Percentiles rank a stretch among this genome's conserved stretches.
Conservation (phyloP, 495 filamentous ascomycete species). For the Barbatosphaeria neglecta region DNA sequence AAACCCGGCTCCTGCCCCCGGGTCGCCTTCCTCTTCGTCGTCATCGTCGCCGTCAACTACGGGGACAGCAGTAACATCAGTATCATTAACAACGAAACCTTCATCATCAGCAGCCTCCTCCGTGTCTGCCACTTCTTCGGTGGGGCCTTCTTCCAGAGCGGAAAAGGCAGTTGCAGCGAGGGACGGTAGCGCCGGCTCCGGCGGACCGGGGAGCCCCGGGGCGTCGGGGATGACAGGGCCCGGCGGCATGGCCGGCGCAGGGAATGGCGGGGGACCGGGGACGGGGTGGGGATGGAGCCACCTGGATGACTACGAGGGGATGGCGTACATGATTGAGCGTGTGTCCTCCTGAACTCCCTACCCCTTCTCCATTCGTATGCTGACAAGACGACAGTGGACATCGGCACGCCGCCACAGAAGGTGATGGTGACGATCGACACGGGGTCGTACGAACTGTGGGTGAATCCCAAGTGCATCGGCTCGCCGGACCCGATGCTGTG, state of each 20-base stretch:
- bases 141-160: no score
- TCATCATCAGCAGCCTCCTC: background rate
- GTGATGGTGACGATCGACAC: slow-evolving; percentile 34
- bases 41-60: no score
- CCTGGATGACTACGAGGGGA: slow-evolving; percentile 20
- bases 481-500: slow-evolving; percentile 23
- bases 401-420: slow-evolving; percentile 30
- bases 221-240: background rate
- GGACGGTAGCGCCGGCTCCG: background rate
- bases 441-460: slow-evolving; percentile 34
- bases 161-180: background rate
- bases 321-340: slow-evolving; percentile 30
- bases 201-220: background rate
- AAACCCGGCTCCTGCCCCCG: background rate
- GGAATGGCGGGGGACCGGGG: background rate
- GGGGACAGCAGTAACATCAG: background rate
- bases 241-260: background rate
- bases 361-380: background rate
- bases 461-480: slow-evolving; percentile 28
- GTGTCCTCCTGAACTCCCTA: background rate
- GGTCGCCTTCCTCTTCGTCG: no score
- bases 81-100: background rate
- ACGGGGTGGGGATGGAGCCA: slow-evolving; percentile 17
- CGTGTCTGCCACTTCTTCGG: background rate
- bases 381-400: slow-evolving; percentile 19